Base-by-base conservation (phyloP, 2,329 filamentous ascomycete species). In the Chaetomium sp. region DNA sequence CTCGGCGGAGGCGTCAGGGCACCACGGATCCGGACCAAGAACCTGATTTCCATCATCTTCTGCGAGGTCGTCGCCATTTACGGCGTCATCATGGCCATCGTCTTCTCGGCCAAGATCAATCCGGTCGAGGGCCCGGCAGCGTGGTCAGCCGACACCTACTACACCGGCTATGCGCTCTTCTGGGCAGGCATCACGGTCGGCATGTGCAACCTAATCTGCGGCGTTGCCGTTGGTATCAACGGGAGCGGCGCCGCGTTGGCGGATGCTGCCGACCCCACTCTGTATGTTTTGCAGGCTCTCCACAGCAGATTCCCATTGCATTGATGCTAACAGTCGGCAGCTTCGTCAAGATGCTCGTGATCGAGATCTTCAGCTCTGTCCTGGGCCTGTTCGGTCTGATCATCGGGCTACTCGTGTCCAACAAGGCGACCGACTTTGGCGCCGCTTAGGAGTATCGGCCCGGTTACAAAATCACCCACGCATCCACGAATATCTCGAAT, bases 21-120 rank as follows among this genome's bases (percentile, higher is more conserved):
- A 54, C 96, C 96, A 45, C 90, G 95, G 73, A 99, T 99, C 80
- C 92, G 95, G 78, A 99, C 95, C 69, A 99, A 99, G 88, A 99
- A 99, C 84, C 81, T 99, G 75, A 98, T 99, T 78, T 98, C 94
- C 74, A 99, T 99, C 79, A 98, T 99, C 81, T 99, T 99, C 82
- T 99, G 95, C 83, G 95, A 99, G 82, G 95, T 99, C 75, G 95
- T 99, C 74, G 95, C 95, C 79, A 99, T 99, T 79, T 99, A 99
- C 85, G 96, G 96, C 74, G 94, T 99, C 80, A 99, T 99, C 81
- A 99, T 99, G 93, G 90, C 93, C 73, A 99, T 99, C 77, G 91
- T 99, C 74, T 98, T 98, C 82, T 96, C 93, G 53, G 86, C 93
- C 67, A 96, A 97, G 79, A 81, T 99, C 72, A 85, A 86, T 72